Evolutionary conservation across 768 basidiomycete species (phyloP).

Genomic region (Nidula microcarpa): DNA sequence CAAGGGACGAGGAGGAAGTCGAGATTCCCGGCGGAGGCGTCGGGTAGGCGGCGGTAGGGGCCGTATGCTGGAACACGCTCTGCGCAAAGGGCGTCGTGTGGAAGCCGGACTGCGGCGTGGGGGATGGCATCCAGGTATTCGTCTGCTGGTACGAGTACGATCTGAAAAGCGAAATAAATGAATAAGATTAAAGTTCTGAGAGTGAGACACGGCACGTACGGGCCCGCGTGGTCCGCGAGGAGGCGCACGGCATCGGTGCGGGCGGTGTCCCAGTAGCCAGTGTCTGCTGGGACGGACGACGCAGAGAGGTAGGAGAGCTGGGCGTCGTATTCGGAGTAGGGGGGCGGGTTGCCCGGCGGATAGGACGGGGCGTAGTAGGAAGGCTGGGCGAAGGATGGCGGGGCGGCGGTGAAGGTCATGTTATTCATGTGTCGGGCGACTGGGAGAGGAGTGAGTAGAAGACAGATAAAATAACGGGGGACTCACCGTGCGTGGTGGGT

Average conservation of each 20-base stretch:
- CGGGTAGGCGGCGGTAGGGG: slow-evolving; percentile 64
- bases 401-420: slow-evolving; percentile 54
- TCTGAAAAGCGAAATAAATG: slow-evolving; percentile 18
- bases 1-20: slow-evolving; percentile 71
- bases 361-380: slow-evolving; percentile 38
- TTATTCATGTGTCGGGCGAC: slow-evolving; percentile 65
- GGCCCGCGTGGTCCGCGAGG: slow-evolving; percentile 48
- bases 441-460: slow-evolving; percentile 20
- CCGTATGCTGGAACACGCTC: slow-evolving; percentile 59
- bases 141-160: slow-evolving; percentile 39
- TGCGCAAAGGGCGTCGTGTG: slow-evolving; percentile 58
- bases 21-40: slow-evolving; percentile 66
- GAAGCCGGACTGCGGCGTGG: slow-evolving; percentile 45
- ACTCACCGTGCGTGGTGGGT: slow-evolving; percentile 70
- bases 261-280: slow-evolving; percentile 62
- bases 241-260: slow-evolving; percentile 60
- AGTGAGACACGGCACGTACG: slow-evolving; percentile 31
- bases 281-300: slow-evolving; percentile 40
- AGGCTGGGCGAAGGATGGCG: slow-evolving; percentile 64
- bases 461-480: background rate
- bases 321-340: slow-evolving; percentile 67
- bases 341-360: slow-evolving; percentile 41
- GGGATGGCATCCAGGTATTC: slow-evolving; percentile 36
- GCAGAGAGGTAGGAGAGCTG: slow-evolving; percentile 56
- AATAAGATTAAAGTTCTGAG: slow-evolving; percentile 13